Evolutionary conservation across 768 basidiomycete genomes (phyloP), one percentile per base, ranked within the genome.

Genomic region (Ramaria sp.): DNA sequence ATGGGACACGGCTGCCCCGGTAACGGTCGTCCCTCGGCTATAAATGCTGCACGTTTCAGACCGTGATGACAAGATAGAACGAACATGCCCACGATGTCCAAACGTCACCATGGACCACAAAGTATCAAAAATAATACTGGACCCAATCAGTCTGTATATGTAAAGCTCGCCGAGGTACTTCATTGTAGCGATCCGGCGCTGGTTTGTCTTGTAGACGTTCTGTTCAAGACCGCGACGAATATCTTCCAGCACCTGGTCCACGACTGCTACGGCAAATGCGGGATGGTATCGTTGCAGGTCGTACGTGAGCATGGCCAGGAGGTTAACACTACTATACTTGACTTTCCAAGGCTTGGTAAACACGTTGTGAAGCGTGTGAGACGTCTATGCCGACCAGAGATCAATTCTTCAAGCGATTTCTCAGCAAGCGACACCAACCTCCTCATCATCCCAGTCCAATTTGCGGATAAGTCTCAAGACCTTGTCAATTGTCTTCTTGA

Each of bases 291-390:
- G 80, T 66, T 94, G 91, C 46, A 99, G 75, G 66, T 98, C 96
- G 65, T 94, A 94, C 2, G 94, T 87, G 58, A 98, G 74, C 82
- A 96, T 95, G 11, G 96, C 94, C 51, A 98, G 75, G 30, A 96
- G 76, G 56, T 84, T 80, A 63, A 99, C 82, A 65, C 90, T 95
- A 59, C 84, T 78, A 66, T 86, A 98, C 65, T 92, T 95, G 71
- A 97, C 80, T 68, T 98, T 98, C 93, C 95, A 96, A 2, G 95
- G 88, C 65, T 96, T 95, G n/a, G 89, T 90, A 72, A 99, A 99
- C 41, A 90, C 81, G 66, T 90, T 89, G 72, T 86, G 83, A 7
- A 98, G 75, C 22, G 79, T 80, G 27, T 76, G 76, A 39, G 79
- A 78, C 31, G 87, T 73, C 71, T 75, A 45, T 2, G 34, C 65